A percentile compares a stretch with the other conserved stretches of the same genome.
Conservation (phyloP, 2,329 filamentous ascomycete species). For the Conoideocrella luteorostrata region DNA sequence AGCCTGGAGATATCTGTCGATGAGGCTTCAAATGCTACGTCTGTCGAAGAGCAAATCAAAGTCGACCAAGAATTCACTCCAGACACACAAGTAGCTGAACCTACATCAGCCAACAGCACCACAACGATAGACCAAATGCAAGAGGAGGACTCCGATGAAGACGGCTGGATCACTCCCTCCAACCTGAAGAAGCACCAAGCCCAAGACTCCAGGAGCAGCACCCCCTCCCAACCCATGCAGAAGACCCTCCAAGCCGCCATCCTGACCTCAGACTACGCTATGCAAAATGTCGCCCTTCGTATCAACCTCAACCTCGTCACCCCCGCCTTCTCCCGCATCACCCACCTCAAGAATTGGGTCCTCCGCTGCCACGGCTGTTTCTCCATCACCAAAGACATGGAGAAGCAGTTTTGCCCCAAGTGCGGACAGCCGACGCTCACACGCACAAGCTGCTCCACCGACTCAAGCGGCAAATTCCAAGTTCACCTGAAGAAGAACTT, state of each 20-base stretch:
- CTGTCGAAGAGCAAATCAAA: constrained; percentile 5
- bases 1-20: constrained; percentile 11
- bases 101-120: constrained; percentile 13
- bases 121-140: no score
- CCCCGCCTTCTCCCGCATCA: constrained; percentile 70
- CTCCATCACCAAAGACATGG: constrained; percentile 73
- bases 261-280: constrained; percentile 91
- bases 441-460: constrained; percentile 78
- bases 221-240: constrained; percentile 44
- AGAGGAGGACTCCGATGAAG: constrained; percentile 46
- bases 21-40: not conserved
- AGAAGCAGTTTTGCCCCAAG: constrained; percentile 83
- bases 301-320: constrained; percentile 91
- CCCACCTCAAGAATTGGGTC: constrained; percentile 79
- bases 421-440: constrained; percentile 86
- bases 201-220: constrained; percentile 47
- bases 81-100: constrained; percentile 1
- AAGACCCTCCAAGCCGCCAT: constrained; percentile 78
- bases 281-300: constrained; percentile 93
- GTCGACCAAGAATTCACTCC: no score
- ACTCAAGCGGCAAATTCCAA: constrained; percentile 71
- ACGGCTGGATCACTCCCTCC: constrained; percentile 89
- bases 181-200: constrained; percentile 83
- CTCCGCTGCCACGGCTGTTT: constrained; percentile 95
- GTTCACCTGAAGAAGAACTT: constrained; percentile 90